A percentile compares a stretch with the other conserved stretches of the same genome.
Evolutionary conservation across 2,329 filamentous ascomycete genomes (phyloP).

Genomic region (Beauveria brongniartii): DNA sequence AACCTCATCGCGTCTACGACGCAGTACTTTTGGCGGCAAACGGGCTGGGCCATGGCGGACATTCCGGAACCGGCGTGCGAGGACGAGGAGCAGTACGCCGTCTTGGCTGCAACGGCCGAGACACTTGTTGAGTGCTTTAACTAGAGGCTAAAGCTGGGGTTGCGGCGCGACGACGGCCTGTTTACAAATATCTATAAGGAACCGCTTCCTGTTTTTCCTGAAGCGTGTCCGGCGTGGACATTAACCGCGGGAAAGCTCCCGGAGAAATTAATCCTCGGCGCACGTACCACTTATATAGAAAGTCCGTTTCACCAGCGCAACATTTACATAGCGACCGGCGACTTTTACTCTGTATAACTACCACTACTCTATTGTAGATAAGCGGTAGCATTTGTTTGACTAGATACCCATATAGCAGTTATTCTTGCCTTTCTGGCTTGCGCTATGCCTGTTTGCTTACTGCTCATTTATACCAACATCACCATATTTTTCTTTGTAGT

Average conservation of each 20-base stretch:
- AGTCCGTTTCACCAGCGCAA: slow-evolving; percentile 13
- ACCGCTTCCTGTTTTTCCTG: slow-evolving; percentile 1
- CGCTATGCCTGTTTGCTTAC: background rate
- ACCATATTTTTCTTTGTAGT: slow-evolving; percentile 13
- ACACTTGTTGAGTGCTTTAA: slow-evolving; percentile 18
- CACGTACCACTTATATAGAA: slow-evolving; percentile 2
- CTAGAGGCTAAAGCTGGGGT: slow-evolving; percentile 18
- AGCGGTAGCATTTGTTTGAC: too few species aligned
- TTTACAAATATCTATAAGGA: background rate
- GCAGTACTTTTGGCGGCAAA: slow-evolving; percentile 21
- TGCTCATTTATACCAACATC: slow-evolving; percentile 3
- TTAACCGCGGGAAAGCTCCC: slow-evolving; percentile 1
- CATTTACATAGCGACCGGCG: slow-evolving; percentile 11
- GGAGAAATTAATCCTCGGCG: slow-evolving; percentile 6
- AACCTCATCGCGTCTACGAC: slow-evolving; percentile 19
- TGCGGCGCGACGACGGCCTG: slow-evolving; percentile 11
- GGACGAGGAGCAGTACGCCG: slow-evolving; percentile 18
- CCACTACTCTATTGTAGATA: too few species aligned
- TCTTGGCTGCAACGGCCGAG: slow-evolving; percentile 19
- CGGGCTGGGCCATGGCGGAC: slow-evolving; percentile 14
- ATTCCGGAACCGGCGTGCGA: slow-evolving; percentile 15
- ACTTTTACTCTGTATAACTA: slow-evolving; percentile 10
- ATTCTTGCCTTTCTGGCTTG: background rate
- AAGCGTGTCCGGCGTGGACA: slow-evolving; percentile 10
- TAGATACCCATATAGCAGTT: too few species aligned